Base-by-base conservation (phyloP, 305 asterid species). In the Ilex paraguariensis region DNA sequence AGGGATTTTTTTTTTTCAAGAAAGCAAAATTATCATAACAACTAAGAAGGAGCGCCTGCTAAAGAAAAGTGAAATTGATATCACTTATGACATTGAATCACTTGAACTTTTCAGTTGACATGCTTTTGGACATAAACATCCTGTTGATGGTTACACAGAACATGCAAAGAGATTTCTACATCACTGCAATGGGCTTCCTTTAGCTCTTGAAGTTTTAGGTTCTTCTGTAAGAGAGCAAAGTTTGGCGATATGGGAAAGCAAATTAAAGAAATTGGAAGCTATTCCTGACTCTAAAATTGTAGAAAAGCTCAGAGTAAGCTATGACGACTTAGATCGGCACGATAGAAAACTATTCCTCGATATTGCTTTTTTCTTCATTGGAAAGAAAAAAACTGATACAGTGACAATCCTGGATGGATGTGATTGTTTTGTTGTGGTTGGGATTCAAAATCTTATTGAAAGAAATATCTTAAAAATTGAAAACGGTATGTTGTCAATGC, bases 31-130 rank as follows among this genome's bases (percentile, higher is more conserved):
- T 21, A 21, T 21, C 28, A 21, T 21, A 21, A 21, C 28, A 21
- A 21, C 28, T 21, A 21, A 62, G 56, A 54, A 60, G 40, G 46
- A 54, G 48, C 12, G 61, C 31, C 31, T 60, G 60, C 54, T 68
- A 31, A 55, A 63, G 53, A 62, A 66, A 53, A 14, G 53, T 68
- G 67, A 68, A 40, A 48, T 55, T 57, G 57, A 68, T 55, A 61
- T 60, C 42, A 16, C 61, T 36, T 57, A 68, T 12, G 66, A 48
- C 36, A 14, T 21, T 21, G 28, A 21, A 21, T 21, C 28, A 1
- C 28, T 21, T 21, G 28, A 21, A 21, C 28, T 21, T 21, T 21
- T 21, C 28, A 21, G 28, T 21, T 21, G 28, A 2, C 28, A 21
- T 21, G 28, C 28, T 21, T 21, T 21, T 21, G 28, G 28, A 21